A percentile compares a stretch with the other conserved stretches of the same genome.
These are phyloP conservation scores for Aegilops bicornis DNA, from an alignment of 176 grass and related monocot genomes.

Conservation along the genomic window DNA sequence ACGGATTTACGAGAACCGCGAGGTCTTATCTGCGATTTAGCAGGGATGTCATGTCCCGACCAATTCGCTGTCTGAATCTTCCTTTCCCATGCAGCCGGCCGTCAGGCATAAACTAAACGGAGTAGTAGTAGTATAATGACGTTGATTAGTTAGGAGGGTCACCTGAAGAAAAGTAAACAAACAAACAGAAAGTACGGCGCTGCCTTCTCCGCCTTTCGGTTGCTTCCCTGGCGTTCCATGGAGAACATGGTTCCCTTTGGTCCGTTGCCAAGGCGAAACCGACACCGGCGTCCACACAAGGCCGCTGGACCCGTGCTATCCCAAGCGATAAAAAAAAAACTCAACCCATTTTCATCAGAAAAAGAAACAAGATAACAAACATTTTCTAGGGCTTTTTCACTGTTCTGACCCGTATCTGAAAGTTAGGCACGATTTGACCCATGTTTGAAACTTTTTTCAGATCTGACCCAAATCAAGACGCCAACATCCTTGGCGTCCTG, in stretches of 20 bases:
- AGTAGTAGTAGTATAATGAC: neutral
- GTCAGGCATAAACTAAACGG: neutral
- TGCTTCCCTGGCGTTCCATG: neutral
- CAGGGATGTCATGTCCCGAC: neutral
- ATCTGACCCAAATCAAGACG: too few species aligned
- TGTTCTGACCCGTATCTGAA: too few species aligned
- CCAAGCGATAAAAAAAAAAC: neutral
- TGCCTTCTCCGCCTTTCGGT: conserved; percentile 10
- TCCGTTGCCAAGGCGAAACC: neutral
- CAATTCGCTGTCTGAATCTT: conserved; percentile 1
- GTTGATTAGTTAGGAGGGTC: conserved; percentile 5
- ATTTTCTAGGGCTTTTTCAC: too few species aligned
- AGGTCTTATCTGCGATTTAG: neutral
- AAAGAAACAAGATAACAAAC: too few species aligned
- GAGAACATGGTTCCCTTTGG: neutral
- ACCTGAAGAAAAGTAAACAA: conserved; percentile 17
- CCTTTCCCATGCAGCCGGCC: neutral
- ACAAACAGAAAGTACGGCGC: neutral
- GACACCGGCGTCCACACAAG: neutral
- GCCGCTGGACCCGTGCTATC: neutral
- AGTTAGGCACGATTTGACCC: too few species aligned
- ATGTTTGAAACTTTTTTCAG: too few species aligned
- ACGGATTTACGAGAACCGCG: neutral
- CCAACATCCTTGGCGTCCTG: too few species aligned
- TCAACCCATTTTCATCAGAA: too few species aligned